Evolutionary conservation across 257 asterid species (phyloP), one percentile per base, ranked within the genome.

Genomic region (Solanum chilense): DNA sequence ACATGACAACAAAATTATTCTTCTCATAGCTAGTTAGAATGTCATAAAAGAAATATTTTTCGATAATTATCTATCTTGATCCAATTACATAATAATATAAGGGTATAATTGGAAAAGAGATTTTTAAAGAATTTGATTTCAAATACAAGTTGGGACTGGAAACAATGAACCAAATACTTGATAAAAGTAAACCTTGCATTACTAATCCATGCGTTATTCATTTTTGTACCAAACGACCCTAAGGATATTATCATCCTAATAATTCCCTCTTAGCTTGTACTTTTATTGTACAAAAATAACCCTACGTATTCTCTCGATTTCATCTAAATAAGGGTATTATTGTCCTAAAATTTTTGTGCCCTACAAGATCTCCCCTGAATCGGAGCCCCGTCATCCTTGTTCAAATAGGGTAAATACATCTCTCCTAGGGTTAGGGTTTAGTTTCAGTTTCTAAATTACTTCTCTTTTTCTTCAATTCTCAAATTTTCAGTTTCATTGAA

Each of bases 381-480:
- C 45, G 42, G 35, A 77, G 37, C 83, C 91, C 91, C 89, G 84
- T 60, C 85, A 52, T 80, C 76, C 3, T 10, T 21, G 52, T 73
- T 62, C 73, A 81, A 82, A 78, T 5, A 64, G 35, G 71, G 71
- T 88, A 80, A 58, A 86, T 78, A 78, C 41, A 23, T 13, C 58
- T 56, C 69, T 62, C 14, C 69, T 68, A 25, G n/a, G 13, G 47
- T 85, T 80, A 45, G n/a, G 60, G 49, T 25, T 58, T 23, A 35
- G 42, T 41, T 25, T 89, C 39, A 52, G 37, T 37, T 85, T 41
- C 81, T 42, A 15, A n/a, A 52, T 29, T 70, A 12, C 31, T 70
- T 15, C 64, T 58, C 9, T 39, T 39, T 66, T 39, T 9, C 20
- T 44, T 37, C 37, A 70, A 39, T 47, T 83, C 41, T 18, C 44